phyloP scores from a whole-genome alignment of 2,329 filamentous ascomycete genomes.

The Neonectria coccinea region DNA sequence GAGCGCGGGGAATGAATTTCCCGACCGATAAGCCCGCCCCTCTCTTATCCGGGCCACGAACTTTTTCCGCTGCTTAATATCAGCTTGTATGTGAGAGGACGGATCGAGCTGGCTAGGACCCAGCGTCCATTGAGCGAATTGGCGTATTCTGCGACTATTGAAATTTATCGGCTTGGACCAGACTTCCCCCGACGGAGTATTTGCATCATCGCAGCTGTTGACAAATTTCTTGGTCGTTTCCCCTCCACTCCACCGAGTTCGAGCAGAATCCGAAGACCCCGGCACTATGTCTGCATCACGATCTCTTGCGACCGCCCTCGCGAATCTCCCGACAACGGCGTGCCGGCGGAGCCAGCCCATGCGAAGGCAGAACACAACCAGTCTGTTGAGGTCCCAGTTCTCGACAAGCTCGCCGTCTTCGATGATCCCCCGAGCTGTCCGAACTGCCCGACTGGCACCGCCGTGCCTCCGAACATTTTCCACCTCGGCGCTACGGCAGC shows the following conservation, averaged over 20 bases:
- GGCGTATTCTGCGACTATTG: constrained; percentile 33
- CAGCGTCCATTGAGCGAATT: constrained; percentile 47
- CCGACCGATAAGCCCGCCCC: constrained; percentile 44
- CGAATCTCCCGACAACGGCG: constrained; percentile 48
- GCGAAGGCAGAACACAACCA: constrained; percentile 34
- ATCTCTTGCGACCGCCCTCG: constrained; percentile 49
- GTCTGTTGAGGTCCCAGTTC: constrained; percentile 18
- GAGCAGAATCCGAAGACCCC: constrained; percentile 30
- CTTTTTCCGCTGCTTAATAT: constrained; percentile 48
- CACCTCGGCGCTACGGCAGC: constrained; percentile 67
- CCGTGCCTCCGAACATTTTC: constrained; percentile 70
- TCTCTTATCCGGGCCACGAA: constrained; percentile 44
- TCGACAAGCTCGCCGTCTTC: constrained; percentile 40
- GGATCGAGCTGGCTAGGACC: constrained; percentile 37
- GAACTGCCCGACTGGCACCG: constrained; percentile 28
- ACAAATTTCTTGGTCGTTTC: constrained; percentile 7
- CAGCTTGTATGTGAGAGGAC: constrained; percentile 49
- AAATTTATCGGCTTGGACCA: constrained; percentile 28
- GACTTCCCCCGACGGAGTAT: constrained; percentile 15
- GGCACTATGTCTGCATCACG: constrained; percentile 50
- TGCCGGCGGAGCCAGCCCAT: constrained; percentile 47
- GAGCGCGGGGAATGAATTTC: constrained; percentile 52
- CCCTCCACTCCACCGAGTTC: constrained; percentile 14
- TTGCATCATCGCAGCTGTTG: constrained; percentile 18
- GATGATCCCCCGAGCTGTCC: constrained; percentile 19